Conservation (phyloP, 163 green algal species). For the Coccomyxa subellipsoidea region DNA sequence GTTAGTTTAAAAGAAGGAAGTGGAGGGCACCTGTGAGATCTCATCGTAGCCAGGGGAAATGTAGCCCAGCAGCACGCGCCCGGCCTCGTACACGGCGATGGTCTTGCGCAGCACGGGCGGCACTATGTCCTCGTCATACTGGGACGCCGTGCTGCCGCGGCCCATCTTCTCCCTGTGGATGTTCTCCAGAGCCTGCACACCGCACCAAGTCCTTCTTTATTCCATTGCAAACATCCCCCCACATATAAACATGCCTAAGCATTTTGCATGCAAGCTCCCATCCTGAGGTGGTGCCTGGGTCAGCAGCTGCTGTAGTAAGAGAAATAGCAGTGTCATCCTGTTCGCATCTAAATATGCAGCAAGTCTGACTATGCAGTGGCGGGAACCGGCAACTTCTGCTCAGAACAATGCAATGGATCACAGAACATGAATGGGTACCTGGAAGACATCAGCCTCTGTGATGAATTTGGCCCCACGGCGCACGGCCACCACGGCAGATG, state of each 20-base stretch:
- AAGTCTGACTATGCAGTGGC: too few species aligned
- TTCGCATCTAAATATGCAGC: too few species aligned
- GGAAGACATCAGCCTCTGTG: constrained; percentile 52
- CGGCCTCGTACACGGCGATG: constrained; percentile 84
- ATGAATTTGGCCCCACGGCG: constrained; percentile 51
- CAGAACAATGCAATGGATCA: too few species aligned
- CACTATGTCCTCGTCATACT: constrained; percentile 49
- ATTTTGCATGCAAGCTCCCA: too few species aligned
- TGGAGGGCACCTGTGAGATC: constrained; percentile 53
- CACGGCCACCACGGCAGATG: constrained; percentile 74
- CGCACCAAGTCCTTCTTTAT: not conserved
- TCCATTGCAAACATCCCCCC: too few species aligned
- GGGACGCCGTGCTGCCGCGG: constrained; percentile 16
- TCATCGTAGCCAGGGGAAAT: constrained; percentile 86
- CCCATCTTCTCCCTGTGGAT: constrained; percentile 53
- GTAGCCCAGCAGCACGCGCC: constrained; percentile 66
- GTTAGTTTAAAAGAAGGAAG: not conserved
- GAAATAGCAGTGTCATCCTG: too few species aligned
- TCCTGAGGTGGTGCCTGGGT: too few species aligned
- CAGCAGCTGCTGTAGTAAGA: too few species aligned
- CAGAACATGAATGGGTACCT: constrained; percentile 16
- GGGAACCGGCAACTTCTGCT: too few species aligned
- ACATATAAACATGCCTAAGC: too few species aligned
- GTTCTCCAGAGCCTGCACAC: constrained; percentile 56
- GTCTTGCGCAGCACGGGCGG: constrained; percentile 52